These are phyloP conservation scores for Monilinia polystroma DNA, from an alignment of 2,329 filamentous ascomycete species.

Conservation along the genomic window DNA sequence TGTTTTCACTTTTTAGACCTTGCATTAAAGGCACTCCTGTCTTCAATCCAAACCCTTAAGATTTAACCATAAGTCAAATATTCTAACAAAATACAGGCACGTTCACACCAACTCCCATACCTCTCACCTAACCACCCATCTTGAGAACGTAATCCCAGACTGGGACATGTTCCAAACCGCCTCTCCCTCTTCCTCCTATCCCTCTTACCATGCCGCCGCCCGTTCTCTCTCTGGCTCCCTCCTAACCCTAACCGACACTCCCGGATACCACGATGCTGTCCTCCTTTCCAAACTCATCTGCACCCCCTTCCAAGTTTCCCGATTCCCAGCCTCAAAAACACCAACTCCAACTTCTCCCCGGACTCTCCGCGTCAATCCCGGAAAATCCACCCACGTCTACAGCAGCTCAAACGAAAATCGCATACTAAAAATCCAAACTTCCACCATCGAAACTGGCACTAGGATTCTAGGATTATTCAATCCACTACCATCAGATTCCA, in stretches of 20 bases:
- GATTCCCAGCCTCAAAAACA: neutral
- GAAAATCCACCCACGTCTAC: slow-evolving; percentile 24
- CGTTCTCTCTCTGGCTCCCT: slow-evolving; percentile 26
- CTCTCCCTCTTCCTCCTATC: slow-evolving; percentile 6
- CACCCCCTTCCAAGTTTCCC: neutral
- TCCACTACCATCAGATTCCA: neutral
- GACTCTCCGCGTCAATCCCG: slow-evolving; percentile 19
- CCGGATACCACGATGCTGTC: slow-evolving; percentile 17
- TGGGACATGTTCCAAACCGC: slow-evolving; percentile 28
- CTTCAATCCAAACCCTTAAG: too few relatives aligned
- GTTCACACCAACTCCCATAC: slow-evolving; percentile 27
- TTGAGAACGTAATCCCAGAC: slow-evolving; percentile 23
- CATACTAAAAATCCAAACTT: slow-evolving; percentile 22
- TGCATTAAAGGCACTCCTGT: too few relatives aligned
- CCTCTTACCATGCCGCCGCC: slow-evolving; percentile 25
- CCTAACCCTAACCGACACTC: slow-evolving; percentile 27
- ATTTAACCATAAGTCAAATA: neutral
- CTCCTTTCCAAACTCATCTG: slow-evolving; percentile 14
- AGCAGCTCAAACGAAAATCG: slow-evolving; percentile 17
- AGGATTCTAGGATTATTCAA: slow-evolving; percentile 24
- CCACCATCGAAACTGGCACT: slow-evolving; percentile 14
- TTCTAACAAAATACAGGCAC: slow-evolving; percentile 19
- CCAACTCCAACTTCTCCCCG: neutral
- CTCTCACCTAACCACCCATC: slow-evolving; percentile 24
- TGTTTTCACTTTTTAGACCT: too few relatives aligned